phyloP scores from a whole-genome alignment of 331 rosid genomes.

The Spiraea crenata region DNA sequence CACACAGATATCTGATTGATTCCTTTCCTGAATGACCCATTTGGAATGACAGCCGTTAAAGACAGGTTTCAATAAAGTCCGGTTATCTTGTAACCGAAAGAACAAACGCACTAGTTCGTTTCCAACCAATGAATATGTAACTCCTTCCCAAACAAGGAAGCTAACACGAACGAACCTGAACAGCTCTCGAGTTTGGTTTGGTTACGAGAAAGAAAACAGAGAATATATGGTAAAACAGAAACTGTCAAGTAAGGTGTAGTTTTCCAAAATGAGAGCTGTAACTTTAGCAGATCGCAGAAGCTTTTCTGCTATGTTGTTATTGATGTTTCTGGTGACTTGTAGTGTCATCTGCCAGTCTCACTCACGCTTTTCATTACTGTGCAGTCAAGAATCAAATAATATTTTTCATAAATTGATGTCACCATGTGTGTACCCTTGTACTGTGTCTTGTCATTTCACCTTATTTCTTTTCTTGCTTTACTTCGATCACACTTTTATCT shows the following conservation, averaged over 20 bases:
- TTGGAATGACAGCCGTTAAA: neutral
- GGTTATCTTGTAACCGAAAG: neutral
- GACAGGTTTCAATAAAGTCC: neutral
- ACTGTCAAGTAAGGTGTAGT: neutral
- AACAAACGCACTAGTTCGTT: slow-evolving; percentile 18
- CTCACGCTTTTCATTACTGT: slow-evolving; percentile 1
- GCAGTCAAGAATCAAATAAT: neutral
- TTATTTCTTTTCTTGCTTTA: neutral
- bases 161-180: neutral
- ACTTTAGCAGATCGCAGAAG: neutral
- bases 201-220: neutral
- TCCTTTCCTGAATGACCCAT: neutral
- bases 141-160: neutral
- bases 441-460: slow-evolving; percentile 11
- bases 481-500: too few relatives aligned
- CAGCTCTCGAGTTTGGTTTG: neutral
- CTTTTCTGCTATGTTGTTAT: slow-evolving; percentile 7
- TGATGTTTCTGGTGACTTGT: slow-evolving; percentile 38
- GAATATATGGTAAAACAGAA: neutral
- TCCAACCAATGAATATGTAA: slow-evolving; percentile 29
- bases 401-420: neutral
- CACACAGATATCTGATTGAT: neutral
- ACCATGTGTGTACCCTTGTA: neutral
- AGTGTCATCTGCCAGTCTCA: slow-evolving; percentile 26
- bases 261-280: neutral